phyloP scores from a whole-genome alignment of 805 yeast genomes.

The Cephaloascus albidus region DNA sequence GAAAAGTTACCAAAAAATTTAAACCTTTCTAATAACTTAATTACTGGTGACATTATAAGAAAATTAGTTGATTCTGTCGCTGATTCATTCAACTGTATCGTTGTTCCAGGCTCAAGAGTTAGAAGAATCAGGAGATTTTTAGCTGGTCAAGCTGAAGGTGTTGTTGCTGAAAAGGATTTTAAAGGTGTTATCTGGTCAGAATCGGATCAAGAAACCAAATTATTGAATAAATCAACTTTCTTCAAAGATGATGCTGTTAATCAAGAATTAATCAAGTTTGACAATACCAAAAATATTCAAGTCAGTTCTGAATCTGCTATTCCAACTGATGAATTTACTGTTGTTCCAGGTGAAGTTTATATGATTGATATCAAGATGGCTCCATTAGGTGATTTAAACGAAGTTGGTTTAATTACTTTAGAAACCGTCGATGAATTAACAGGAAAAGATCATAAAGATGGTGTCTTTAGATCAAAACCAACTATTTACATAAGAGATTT shows the following conservation, averaged over 20 bases:
- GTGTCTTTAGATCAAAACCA: constrained; percentile 48
- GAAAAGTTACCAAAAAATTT: constrained; percentile 60
- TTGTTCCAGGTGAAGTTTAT: constrained; percentile 79
- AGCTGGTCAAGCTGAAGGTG: constrained; percentile 91
- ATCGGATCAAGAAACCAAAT: constrained; percentile 60
- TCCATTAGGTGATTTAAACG: constrained; percentile 42
- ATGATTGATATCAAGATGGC: constrained; percentile 76
- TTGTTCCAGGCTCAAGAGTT: constrained; percentile 88
- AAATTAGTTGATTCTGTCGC: constrained; percentile 80
- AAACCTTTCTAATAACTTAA: constrained; percentile 23
- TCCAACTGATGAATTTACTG: constrained; percentile 66
- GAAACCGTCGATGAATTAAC: constrained; percentile 56
- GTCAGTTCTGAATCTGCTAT: constrained; percentile 45
- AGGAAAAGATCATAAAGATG: constrained; percentile 50
- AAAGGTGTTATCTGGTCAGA: constrained; percentile 90
- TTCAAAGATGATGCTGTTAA: constrained; percentile 8
- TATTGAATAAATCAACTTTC: constrained; percentile 34
- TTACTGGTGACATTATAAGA: constrained; percentile 68
- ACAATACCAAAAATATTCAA: constrained; percentile 22
- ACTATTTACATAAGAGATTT: constrained; percentile 79
- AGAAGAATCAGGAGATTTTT: constrained; percentile 88
- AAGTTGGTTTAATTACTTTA: constrained; percentile 60
- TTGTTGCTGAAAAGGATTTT: constrained; percentile 85
- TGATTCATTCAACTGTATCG: constrained; percentile 68
- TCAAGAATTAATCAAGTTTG: constrained; percentile 30